Evolutionary conservation across 352 stramenopile genomes (phyloP), one percentile per base, ranked within the genome.

Genomic region (Saprolegnia parasitica): DNA sequence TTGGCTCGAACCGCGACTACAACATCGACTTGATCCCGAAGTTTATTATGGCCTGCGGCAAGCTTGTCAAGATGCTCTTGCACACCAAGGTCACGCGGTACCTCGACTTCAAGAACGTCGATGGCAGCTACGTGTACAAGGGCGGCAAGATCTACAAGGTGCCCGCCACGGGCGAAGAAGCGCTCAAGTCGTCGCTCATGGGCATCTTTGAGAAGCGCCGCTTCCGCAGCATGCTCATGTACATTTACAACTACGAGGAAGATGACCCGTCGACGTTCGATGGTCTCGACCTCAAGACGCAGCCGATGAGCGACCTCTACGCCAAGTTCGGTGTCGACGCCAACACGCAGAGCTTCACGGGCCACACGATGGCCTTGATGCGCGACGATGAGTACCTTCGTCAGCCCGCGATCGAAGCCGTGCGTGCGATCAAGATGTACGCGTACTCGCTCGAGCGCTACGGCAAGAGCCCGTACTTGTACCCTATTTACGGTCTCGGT

Each of bases 1-100:
- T 99, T 37, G 97, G 97, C 63, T 95, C 90, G 45, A 98, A 98
- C 77, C 96, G 97, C 56, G 97, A 99, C 82, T 99, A 99, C 87
- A 99, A 99, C 78, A 97, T 99, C 61, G 98, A 99, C 82, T 83
- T 99, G 26, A 97, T 99, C 76, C 97, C 98, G 56, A 99, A 99
- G 85, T 99, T 99, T 76, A 99, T 99, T 79, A 99, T 99, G 96
- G 97, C 97, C 1, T 99, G 96, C 75, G 98, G 98, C 68, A 99
- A 99, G 77, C 86, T 99, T 23, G 98, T 98, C 26, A 99, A 99
- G 83, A 99, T 99, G 92, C 76, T 93, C 73, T 73, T 93, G 68
- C 95, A 99, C 81, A 98, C 93, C 55, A 98, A 98, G 76, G 97
- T 99, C 62, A 99, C 96, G 68, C 88, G 95, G 45, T 99, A 99